A percentile compares a stretch with the other conserved stretches of the same genome.
Conservation (phyloP, 192 early-diverging fungal species). For the Geranomyces michiganensis region DNA sequence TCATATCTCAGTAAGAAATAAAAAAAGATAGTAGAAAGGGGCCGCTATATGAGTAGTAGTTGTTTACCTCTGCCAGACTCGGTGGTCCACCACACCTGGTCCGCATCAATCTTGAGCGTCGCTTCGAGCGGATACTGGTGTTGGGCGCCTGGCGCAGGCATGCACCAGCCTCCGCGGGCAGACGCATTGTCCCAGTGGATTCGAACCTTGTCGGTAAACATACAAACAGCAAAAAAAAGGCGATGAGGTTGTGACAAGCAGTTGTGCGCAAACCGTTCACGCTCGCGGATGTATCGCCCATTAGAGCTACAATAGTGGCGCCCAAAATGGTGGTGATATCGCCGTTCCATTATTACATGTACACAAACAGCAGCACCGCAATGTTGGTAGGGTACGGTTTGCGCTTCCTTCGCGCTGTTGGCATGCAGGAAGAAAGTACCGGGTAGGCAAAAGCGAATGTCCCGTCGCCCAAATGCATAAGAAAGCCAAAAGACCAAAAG, state of each 20-base stretch:
- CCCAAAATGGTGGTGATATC: no score
- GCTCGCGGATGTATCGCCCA: no score
- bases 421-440: no score
- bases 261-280: no score
- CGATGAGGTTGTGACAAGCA: no score
- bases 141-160: not conserved
- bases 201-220: conserved; percentile 22
- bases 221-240: no score
- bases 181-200: conserved; percentile 28
- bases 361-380: conserved; percentile 59
- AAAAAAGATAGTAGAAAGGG: not conserved
- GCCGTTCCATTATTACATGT: no score
- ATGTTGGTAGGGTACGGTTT: conserved; percentile 53
- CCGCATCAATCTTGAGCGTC: not conserved
- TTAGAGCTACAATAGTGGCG: no score
- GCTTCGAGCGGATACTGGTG: conserved; percentile 13
- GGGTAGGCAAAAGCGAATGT: no score
- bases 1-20: not conserved
- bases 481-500: no score
- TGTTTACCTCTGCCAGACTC: not conserved
- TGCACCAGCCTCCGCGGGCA: not conserved
- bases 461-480: no score
- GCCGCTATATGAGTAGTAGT: no score
- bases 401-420: not conserved
- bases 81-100: conserved; percentile 17